Base-by-base conservation (phyloP, 805 yeast genomes). In the Yamadazyma takamatsuzukensis region DNA sequence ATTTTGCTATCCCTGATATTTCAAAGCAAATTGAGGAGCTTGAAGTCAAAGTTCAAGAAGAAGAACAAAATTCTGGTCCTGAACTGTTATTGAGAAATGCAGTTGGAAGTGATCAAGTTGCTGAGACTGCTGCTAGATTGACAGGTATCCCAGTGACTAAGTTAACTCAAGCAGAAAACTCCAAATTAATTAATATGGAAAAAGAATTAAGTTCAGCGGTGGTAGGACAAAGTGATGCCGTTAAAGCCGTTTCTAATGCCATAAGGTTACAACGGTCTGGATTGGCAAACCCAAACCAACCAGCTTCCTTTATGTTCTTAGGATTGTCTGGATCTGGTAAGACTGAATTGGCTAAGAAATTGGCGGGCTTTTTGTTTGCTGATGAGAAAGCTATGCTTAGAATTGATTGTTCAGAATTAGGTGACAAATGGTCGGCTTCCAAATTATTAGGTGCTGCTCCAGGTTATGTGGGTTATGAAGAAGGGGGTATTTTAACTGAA, bases 251-350 rank as follows among this genome's bases (percentile, higher is more conserved):
- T 25, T 77, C 97, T 7, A 90, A 93, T 57, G 95, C 97, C 4
- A 85, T 93, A 34, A 78, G 98, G 61, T 72, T 93, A 49, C 78
- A 86, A 12, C 78, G 98, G 57, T 89, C 97, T 8, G 98, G 98
- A 14, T 72, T 93, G 44, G 84, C 96, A 15, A 93, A 93, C 59
- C 98, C 98, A 34, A 76, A 88, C 59, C 96, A 94, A 46, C 98
- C 98, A 5, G 87, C 97, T 0, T 85, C 96, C 10, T 93, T 93
- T 74, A 54, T 93, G 53, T 93, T 93, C 74, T 68, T 94, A 41
- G 98, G 98, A 39, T 74, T 90, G 39, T 85, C 96, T 2, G 98
- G 98, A 49, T 87, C 96, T 5, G 98, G 98, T 76, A 93, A 93
- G 72, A 93, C 98, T 6, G 97, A 93, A 61, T 72, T 93, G 48